Conservation (phyloP, 2,329 filamentous ascomycete genomes). For the Dothideomycetidae sp. region DNA sequence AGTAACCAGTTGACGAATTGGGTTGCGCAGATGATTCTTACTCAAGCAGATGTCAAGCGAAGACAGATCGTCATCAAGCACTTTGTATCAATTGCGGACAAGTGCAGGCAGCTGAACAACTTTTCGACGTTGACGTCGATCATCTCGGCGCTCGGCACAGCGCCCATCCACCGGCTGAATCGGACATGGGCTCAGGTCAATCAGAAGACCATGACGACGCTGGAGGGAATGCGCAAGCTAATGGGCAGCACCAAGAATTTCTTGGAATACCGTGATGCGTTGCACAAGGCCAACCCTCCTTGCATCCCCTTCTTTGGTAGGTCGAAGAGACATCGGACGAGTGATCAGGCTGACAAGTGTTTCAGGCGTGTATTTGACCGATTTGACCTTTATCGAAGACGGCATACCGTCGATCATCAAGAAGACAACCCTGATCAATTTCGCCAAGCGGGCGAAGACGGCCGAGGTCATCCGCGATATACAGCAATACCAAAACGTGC, state of each 20-base stretch:
- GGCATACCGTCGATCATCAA: constrained; percentile 94
- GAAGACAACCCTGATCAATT: constrained; percentile 94
- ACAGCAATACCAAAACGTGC: constrained; percentile 95
- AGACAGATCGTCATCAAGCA: constrained; percentile 96
- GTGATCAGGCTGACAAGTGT: neutral
- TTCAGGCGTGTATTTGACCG: constrained; percentile 83
- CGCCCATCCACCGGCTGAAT: constrained; percentile 84
- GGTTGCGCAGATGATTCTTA: constrained; percentile 98
- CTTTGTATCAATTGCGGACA: constrained; percentile 92
- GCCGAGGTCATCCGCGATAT: constrained; percentile 97
- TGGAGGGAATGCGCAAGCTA: constrained; percentile 83
- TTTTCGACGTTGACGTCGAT: constrained; percentile 96
- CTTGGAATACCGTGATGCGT: constrained; percentile 82
- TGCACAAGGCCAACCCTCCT: constrained; percentile 86
- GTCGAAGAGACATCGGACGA: too few species aligned
- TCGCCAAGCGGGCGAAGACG: constrained; percentile 94
- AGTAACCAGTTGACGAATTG: constrained; percentile 98
- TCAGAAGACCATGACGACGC: constrained; percentile 59
- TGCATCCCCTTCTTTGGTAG: constrained; percentile 97
- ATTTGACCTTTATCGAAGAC: constrained; percentile 96
- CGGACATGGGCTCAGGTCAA: constrained; percentile 92
- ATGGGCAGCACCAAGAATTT: constrained; percentile 99
- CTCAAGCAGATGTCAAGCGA: constrained; percentile 87
- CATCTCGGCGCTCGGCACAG: constrained; percentile 87
- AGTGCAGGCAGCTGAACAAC: constrained; percentile 88